Evolutionary conservation across 805 yeast genomes (phyloP), one percentile per base, ranked within the genome.

Genomic region (Kodamaea hsintzibuensis): DNA sequence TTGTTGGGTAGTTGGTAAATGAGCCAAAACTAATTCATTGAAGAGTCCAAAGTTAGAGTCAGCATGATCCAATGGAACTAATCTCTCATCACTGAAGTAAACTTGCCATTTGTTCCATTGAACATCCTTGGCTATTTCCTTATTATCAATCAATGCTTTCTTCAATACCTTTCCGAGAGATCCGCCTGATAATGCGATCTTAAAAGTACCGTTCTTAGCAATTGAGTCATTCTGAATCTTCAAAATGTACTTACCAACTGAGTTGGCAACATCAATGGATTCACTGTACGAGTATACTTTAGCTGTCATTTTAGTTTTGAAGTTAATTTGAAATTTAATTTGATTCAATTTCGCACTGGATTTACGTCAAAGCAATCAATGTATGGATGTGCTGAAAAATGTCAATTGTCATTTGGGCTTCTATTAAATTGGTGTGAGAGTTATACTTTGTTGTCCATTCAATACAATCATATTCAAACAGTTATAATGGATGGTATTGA

Each of bases 1-100:
- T 8, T 57, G 49, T 49, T 71, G 67, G 37, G 69, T 69, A 2
- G 72, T 71, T 7, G 70, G 66, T 53, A 84, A 68, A 50, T 80
- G 72, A 50, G 77, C 73, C 55, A 88, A 74, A 16, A 89, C 86
- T 65, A 82, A 78, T 51, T 74, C 73, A 64, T 88, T 82, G 76
- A 92, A 89, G 50, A 87, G 78, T 3, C 95, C 93, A 66, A 82
- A 91, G 76, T 92, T 92, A 56, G 96, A 89, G 68, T 92, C 98
- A 18, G 80, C 84, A 66, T 90, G 87, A 60, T 83, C 82, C 63
- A 90, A 77, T 8, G 96, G 89, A 38, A 92, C 97, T 58, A 92
- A 70, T 70, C 98, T 82, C 74, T 92, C 98, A 67, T 92, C 98
- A 59, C 92, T 85, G 71, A 92, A 91, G 73, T 79, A 92, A 10